Conservation (phyloP, 768 basidiomycete species). For the Leucocoprinus leucothites region DNA sequence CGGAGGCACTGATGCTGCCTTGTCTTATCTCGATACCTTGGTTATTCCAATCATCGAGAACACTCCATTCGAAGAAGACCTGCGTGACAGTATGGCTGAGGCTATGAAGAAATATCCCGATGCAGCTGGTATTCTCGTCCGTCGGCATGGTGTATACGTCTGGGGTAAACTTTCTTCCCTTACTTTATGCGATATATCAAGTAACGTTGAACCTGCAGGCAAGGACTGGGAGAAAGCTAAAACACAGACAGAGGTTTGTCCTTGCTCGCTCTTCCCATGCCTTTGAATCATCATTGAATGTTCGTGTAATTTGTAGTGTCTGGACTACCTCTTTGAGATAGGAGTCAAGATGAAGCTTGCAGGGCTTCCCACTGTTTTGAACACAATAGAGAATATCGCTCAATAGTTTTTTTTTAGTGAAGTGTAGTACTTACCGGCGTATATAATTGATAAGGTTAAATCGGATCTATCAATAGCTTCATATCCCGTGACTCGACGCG, state of each 20-base stretch:
- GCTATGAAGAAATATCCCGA: constrained; percentile 81
- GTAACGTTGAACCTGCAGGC: constrained; percentile 32
- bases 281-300: too few relatives aligned
- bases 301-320: constrained; percentile 47
- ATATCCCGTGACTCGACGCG: not conserved
- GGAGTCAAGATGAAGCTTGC: constrained; percentile 78
- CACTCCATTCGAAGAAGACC: constrained; percentile 86
- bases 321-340: constrained; percentile 90
- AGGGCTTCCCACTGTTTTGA: constrained; percentile 47
- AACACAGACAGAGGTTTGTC: constrained; percentile 75
- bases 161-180: constrained; percentile 52
- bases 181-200: constrained; percentile 3
- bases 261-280: not conserved
- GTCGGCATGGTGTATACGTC: constrained; percentile 80
- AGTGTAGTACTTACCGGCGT: too few relatives aligned
- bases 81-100: constrained; percentile 84
- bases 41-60: constrained; percentile 89
- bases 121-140: constrained; percentile 73
- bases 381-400: constrained; percentile 6
- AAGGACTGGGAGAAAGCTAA: constrained; percentile 86
- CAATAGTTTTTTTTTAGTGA: too few relatives aligned
- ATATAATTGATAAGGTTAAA: not conserved
- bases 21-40: constrained; percentile 84
- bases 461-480: too few relatives aligned
- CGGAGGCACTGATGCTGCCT: constrained; percentile 69